phyloP scores from a whole-genome alignment of 805 yeast species.

The Clavispora fructus region DNA sequence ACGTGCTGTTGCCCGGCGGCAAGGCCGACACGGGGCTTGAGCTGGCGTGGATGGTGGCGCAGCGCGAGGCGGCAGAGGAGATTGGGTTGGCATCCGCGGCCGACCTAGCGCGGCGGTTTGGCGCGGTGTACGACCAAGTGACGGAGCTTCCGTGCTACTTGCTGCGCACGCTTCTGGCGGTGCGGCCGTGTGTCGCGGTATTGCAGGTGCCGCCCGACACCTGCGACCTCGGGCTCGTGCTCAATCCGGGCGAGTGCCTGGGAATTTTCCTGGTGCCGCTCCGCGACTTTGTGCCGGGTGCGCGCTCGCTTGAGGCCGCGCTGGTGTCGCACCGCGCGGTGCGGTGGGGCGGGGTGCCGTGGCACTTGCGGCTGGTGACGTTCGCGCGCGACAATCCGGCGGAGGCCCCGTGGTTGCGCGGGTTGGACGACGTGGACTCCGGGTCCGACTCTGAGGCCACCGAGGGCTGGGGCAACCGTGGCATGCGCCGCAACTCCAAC shows the following conservation, averaged over 20 bases:
- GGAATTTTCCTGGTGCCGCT: constrained; percentile 68
- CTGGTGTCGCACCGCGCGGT: constrained; percentile 31
- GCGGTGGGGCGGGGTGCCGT: constrained; percentile 69
- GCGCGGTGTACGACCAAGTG: constrained; percentile 56
- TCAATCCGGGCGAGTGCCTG: constrained; percentile 77
- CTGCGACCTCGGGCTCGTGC: constrained; percentile 34
- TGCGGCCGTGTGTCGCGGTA: constrained; percentile 73
- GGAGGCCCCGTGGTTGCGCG: constrained; percentile 62
- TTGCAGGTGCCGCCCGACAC: constrained; percentile 34
- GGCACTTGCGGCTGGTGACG: constrained; percentile 59
- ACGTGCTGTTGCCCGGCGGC: constrained; percentile 92
- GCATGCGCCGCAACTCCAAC: constrained; percentile 31
- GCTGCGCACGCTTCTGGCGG: constrained; percentile 77
- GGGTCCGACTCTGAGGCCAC: constrained; percentile 48
- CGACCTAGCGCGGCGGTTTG: constrained; percentile 39
- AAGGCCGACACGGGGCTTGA: constrained; percentile 70
- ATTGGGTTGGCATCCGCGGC: constrained; percentile 63
- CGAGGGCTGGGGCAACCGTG: constrained; percentile 37
- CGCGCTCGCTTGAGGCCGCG: constrained; percentile 29
- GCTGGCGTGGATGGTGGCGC: constrained; percentile 64
- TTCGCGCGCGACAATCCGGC: constrained; percentile 50
- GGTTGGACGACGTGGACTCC: constrained; percentile 44
- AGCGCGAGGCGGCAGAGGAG: constrained; percentile 85
- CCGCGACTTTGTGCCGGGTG: constrained; percentile 45
- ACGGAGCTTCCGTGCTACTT: constrained; percentile 71